Conservation (phyloP, 352 stramenopile genomes). For the Phytophthora vignae region DNA sequence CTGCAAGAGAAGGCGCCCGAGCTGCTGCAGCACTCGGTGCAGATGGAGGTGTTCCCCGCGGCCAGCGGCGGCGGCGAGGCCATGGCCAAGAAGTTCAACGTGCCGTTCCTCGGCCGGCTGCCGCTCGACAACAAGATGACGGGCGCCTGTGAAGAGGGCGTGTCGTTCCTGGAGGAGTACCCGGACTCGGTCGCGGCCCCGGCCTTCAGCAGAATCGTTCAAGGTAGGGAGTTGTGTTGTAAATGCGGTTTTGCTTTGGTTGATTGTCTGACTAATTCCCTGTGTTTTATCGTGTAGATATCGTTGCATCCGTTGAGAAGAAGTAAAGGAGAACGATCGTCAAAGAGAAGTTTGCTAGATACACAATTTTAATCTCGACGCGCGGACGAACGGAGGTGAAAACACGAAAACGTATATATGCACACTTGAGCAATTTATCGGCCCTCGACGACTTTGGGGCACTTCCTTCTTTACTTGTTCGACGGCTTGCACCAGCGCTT, state of each 20-base stretch:
- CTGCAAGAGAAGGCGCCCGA: slow-evolving; percentile 90
- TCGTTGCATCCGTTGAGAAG: slow-evolving; percentile 67
- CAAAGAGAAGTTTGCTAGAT: slow-evolving; percentile 9
- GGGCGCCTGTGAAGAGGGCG: slow-evolving; percentile 95
- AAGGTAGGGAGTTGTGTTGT: slow-evolving; percentile 39
- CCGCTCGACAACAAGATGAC: slow-evolving; percentile 98
- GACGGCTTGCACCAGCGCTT: not conserved
- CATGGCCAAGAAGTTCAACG: slow-evolving; percentile 96
- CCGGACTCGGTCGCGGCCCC: slow-evolving; percentile 73
- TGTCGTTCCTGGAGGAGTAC: slow-evolving; percentile 93
- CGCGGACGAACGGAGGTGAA: no score
- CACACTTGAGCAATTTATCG: slow-evolving; percentile 31
- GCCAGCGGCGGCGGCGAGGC: slow-evolving; percentile 87
- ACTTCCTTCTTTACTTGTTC: slow-evolving; percentile 33
- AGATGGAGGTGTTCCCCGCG: slow-evolving; percentile 93
- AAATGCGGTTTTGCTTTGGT: not conserved
- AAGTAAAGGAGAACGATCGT: slow-evolving; percentile 30
- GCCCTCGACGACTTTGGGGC: slow-evolving; percentile 9
- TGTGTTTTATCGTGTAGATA: slow-evolving; percentile 38
- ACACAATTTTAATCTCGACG: slow-evolving; percentile 11
- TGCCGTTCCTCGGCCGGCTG: slow-evolving; percentile 97
- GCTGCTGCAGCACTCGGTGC: slow-evolving; percentile 66
- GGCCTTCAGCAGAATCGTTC: slow-evolving; percentile 78
- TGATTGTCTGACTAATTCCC: slow-evolving; percentile 7
- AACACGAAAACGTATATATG: slow-evolving; percentile 39